A percentile compares a stretch with the other conserved stretches of the same genome.
These are phyloP conservation scores for Termitomyces sp. DNA, from an alignment of 768 basidiomycete species.

Conservation along the genomic window DNA sequence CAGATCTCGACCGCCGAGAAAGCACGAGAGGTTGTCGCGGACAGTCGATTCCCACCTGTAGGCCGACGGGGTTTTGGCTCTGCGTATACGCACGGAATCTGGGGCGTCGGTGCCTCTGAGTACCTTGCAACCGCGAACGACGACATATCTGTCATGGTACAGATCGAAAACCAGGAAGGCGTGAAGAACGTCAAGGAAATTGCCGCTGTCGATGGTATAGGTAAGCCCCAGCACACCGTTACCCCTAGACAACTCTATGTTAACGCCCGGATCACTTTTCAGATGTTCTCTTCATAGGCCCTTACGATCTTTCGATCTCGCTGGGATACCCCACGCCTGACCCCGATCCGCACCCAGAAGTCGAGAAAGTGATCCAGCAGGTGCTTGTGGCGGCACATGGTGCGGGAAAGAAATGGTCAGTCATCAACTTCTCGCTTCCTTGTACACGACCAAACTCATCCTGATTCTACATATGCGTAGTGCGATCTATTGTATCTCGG, in stretches of 20 bases:
- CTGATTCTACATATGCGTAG: conserved; percentile 1
- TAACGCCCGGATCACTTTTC: neutral
- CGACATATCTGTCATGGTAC: conserved; percentile 54
- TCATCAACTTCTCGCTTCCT: no score
- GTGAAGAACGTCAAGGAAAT: conserved; percentile 57
- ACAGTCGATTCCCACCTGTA: conserved; percentile 58
- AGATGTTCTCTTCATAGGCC: conserved; percentile 47
- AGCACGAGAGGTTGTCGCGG: conserved; percentile 54
- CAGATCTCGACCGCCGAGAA: conserved; percentile 58
- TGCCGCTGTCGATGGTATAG: conserved; percentile 58
- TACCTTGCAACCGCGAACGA: conserved; percentile 59
- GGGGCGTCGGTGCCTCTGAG: conserved; percentile 48
- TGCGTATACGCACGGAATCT: conserved; percentile 57
- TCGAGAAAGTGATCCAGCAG: conserved; percentile 58
- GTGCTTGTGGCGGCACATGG: conserved; percentile 49
- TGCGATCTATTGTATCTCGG: conserved; percentile 24
- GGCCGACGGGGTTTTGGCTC: conserved; percentile 63
- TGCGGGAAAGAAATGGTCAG: conserved; percentile 59
- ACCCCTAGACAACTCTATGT: no score
- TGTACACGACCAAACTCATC: neutral
- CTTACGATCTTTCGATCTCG: conserved; percentile 64
- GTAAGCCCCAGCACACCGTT: conserved; percentile 29
- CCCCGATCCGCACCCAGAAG: conserved; percentile 63
- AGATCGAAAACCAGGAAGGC: conserved; percentile 63
- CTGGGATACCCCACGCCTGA: conserved; percentile 59